Base-by-base conservation (phyloP, 2,329 filamentous ascomycete species). In the Colletotrichum sp. region DNA sequence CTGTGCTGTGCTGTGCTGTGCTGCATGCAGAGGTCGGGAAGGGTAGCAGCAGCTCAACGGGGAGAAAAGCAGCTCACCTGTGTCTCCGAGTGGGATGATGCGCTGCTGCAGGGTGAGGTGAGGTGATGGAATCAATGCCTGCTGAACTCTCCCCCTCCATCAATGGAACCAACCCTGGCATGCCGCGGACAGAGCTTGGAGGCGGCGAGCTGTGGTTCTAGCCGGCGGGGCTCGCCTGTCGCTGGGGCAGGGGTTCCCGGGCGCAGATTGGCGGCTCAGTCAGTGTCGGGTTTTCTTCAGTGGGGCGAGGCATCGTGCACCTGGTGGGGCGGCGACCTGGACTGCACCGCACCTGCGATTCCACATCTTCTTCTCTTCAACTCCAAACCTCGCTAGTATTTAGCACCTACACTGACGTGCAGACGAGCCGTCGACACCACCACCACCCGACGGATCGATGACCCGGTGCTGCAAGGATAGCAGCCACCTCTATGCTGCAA, bases 21-120 rank as follows among this genome's bases (percentile, higher is more conserved):
- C 57, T 36, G 55, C n/a, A 48, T 48, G n/a, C 44, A 48, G n/a
- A 57, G 39, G 2, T 39, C 15, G 36, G 30, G 61, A 55, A 55
- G 25, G 55, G 25, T 66, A 65, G 28, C 30, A 25, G 36, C 13
- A 63, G 60, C 22, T 8, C 9, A 8, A 36, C 27, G 27, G 32
- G 65, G 28, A n/a, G 64, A 16, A 57, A 34, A 72, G 55, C 44
- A 65, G 34, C 36, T 75, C 65, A 64, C 63, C 48, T 63, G 48
- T n/a, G 25, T 48, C n/a, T 48, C 25, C 34, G 63, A 64, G 63
- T 74, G 44, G 64, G 70, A 69, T 22, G 70, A 74, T 73, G 71
- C 15, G 28, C 34, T 57, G 66, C 39, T 63, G 69, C 63, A 68
- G 69, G 44, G 69, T 75, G 63, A 75, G 72, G 72, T 75, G 68